A percentile compares a stretch with the other conserved stretches of the same genome.
Evolutionary conservation across 495 filamentous ascomycete genomes (phyloP).

Genomic region (Penicillium diatomitis): DNA sequence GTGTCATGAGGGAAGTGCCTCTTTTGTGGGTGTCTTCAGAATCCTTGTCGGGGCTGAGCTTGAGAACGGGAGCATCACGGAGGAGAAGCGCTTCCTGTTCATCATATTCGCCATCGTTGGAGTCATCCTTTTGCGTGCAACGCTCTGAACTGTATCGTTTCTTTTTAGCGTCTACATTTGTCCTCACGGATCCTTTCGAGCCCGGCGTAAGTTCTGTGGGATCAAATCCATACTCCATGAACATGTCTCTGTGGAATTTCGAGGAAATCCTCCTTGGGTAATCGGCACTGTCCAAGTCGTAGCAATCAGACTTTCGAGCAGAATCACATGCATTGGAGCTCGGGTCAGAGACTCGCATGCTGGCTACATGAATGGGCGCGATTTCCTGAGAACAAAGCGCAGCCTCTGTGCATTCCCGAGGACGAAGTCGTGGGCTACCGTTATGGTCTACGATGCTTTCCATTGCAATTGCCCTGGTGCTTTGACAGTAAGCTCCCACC

Average conservation of each 20-base stretch:
- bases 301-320: not conserved
- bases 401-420: not conserved
- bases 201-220: slow-evolving; percentile 1
- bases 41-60: too few species aligned
- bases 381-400: not conserved
- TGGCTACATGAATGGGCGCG: not conserved
- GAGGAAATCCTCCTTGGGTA: slow-evolving; percentile 3
- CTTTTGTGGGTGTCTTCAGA: too few species aligned
- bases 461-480: not conserved
- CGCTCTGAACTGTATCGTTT: too few species aligned
- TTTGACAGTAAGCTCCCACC: too few species aligned
- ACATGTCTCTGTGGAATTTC: slow-evolving; percentile 18
- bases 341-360: not conserved
- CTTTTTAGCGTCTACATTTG: too few species aligned
- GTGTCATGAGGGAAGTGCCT: too few species aligned
- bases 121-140: too few species aligned
- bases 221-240: slow-evolving; percentile 16
- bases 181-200: not conserved
- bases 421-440: slow-evolving; percentile 20
- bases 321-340: slow-evolving; percentile 6
- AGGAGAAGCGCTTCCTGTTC: too few species aligned
- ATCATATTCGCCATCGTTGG: too few species aligned
- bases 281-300: not conserved
- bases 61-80: too few species aligned
- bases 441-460: slow-evolving; percentile 21